These are phyloP conservation scores for Fraxinus latifolia DNA, from an alignment of 305 asterid species.

Conservation along the genomic window DNA sequence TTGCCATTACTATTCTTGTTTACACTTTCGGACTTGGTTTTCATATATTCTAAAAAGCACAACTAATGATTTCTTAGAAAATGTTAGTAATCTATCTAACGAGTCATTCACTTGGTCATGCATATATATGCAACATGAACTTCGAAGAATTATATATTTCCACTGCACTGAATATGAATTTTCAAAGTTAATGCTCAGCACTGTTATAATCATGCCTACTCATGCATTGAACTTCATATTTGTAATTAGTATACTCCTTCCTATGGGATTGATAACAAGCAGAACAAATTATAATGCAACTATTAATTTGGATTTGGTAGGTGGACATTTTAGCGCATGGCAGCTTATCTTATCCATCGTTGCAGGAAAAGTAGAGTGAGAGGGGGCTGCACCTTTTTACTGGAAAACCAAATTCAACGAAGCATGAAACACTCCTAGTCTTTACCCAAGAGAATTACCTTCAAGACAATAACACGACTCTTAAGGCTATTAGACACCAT, in stretches of 20 bases:
- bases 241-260: background rate
- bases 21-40: background rate
- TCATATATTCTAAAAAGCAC: background rate
- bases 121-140: background rate
- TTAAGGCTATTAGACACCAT: background rate
- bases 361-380: background rate
- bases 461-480: background rate
- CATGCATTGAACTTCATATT: background rate
- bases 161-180: background rate
- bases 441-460: background rate
- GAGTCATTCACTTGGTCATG: background rate
- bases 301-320: background rate
- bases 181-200: background rate
- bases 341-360: background rate
- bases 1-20: background rate
- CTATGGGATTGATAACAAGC: background rate
- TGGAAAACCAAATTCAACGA: background rate
- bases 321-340: background rate
- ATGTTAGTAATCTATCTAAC: background rate
- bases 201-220: background rate
- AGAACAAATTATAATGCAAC: background rate
- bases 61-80: background rate
- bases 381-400: background rate
- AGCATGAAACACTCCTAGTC: background rate
- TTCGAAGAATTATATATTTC: background rate